Evolutionary conservation across 768 basidiomycete genomes (phyloP), one percentile per base, ranked within the genome.

Genomic region (Naganishia vaughanmartiniae): DNA sequence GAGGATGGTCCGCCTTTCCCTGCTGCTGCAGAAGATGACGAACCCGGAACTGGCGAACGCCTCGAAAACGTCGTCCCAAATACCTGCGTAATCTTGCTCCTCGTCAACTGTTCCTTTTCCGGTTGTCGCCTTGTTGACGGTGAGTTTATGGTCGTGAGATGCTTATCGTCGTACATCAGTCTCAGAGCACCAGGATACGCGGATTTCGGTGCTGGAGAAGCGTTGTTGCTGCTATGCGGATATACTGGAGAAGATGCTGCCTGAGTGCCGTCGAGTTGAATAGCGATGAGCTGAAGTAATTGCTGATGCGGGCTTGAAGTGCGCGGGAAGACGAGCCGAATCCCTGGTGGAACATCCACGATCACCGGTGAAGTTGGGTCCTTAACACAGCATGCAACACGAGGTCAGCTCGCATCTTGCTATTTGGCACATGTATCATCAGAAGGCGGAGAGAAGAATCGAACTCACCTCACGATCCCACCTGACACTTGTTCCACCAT

Each of bases 401-500:
- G 26, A 7, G 28, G 17, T 46, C 15, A 19, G 53, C 15, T 56
- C 33, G 24, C 24, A 39, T 48, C 45, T 0, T 30, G 48, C 21
- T 42, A 54, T 66, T 69, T 36, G 4, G 12, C 34, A 36, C 34
- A 12, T 12, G 6, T 36, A 15, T 42, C 42, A 42, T 11, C 10
- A 9, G 14, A 53, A 54, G 10, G 51, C 51, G 7, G 6, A 46
- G 24, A n/a, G 31, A 0, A 21, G 63, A 54, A 6, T 24, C 45
- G n/a, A 53, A 74, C 73, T 55, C 51, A 80, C 79, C 26, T 76
- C 74, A 17, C 70, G 42, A 69, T 81, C 75, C 78, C 78, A 81
- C 30, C 73, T 70, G 1, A 81, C 36, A 56, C 78, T 77, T 21
- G 77, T 68, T 51, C 75, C 76, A 21, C 76, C 77, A 63, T 75